Evolutionary conservation across 768 basidiomycete genomes (phyloP).

Genomic region (Rhodotorula kratochvilovae): DNA sequence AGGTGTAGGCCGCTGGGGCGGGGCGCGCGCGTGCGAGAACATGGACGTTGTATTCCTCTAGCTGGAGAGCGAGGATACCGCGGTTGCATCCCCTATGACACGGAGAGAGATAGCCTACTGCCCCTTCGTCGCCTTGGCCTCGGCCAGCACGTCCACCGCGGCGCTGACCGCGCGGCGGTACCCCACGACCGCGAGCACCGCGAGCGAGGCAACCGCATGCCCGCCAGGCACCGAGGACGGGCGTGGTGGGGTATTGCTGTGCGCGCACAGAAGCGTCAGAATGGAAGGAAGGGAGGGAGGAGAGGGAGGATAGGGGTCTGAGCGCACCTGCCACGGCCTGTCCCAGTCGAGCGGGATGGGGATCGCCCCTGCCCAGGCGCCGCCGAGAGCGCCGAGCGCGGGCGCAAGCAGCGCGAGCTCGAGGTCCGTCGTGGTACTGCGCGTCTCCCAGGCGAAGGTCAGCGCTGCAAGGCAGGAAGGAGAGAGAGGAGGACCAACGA

Average conservation of each 20-base stretch:
- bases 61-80: too few species aligned
- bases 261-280: too few species aligned
- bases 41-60: too few species aligned
- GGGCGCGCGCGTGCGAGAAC: neutral
- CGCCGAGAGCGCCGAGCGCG: slow-evolving; percentile 63
- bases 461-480: neutral
- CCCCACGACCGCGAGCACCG: slow-evolving; percentile 53
- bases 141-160: slow-evolving; percentile 6
- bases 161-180: slow-evolving; percentile 2
- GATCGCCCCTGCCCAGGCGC: slow-evolving; percentile 74
- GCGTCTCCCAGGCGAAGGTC: neutral
- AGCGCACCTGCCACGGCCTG: slow-evolving; percentile 85
- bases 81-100: too few species aligned
- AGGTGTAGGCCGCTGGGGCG: too few species aligned
- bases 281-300: too few species aligned
- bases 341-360: slow-evolving; percentile 95
- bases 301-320: neutral
- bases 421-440: slow-evolving; percentile 51
- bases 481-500: slow-evolving; percentile 47
- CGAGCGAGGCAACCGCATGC: slow-evolving; percentile 60
- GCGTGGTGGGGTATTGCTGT: slow-evolving; percentile 78
- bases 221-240: slow-evolving; percentile 66
- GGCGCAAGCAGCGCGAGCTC: slow-evolving; percentile 75
- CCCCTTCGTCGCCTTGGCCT: neutral
- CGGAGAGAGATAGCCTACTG: too few species aligned